Evolutionary conservation across 495 filamentous ascomycete species (phyloP).

Genomic region (Bathelium albidoporum): DNA sequence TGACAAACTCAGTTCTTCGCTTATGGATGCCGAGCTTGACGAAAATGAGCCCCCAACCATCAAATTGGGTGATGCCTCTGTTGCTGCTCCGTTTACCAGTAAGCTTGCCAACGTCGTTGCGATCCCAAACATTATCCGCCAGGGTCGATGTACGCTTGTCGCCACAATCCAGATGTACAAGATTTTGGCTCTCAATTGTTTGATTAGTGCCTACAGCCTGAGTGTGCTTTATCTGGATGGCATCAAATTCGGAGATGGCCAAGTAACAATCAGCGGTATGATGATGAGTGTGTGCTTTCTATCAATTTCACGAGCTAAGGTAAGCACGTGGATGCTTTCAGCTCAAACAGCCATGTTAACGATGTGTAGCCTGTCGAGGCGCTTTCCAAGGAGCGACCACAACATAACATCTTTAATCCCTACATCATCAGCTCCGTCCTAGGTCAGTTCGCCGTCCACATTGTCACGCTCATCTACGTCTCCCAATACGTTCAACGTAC

Average conservation of each 20-base stretch:
- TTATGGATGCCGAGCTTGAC: slow-evolving; percentile 85
- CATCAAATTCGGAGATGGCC: slow-evolving; percentile 98
- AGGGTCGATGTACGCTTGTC: slow-evolving; percentile 92
- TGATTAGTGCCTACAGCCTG: slow-evolving; percentile 96
- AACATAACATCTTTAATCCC: slow-evolving; percentile 97
- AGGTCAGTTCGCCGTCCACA: slow-evolving; percentile 94
- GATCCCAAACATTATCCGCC: slow-evolving; percentile 95
- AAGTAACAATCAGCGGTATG: slow-evolving; percentile 98
- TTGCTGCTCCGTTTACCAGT: slow-evolving; percentile 94
- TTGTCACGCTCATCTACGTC: slow-evolving; percentile 87
- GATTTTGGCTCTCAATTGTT: slow-evolving; percentile 93
- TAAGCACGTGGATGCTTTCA: too few relatives aligned
- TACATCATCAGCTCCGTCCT: slow-evolving; percentile 98
- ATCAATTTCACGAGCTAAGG: slow-evolving; percentile 87
- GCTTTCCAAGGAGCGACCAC: slow-evolving; percentile 91
- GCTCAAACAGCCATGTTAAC: not conserved
- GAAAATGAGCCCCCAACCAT: slow-evolving; percentile 89
- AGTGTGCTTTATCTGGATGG: slow-evolving; percentile 94
- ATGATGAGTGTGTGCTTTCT: slow-evolving; percentile 99
- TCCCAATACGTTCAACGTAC: slow-evolving; percentile 74
- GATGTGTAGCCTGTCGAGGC: slow-evolving; percentile 67
- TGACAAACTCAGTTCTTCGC: slow-evolving; percentile 73
- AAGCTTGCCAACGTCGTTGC: slow-evolving; percentile 96
- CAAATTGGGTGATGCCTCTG: slow-evolving; percentile 94
- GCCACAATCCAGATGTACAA: slow-evolving; percentile 99